Conservation (phyloP, 306 rosid species). For the Fragaria iinumae region DNA sequence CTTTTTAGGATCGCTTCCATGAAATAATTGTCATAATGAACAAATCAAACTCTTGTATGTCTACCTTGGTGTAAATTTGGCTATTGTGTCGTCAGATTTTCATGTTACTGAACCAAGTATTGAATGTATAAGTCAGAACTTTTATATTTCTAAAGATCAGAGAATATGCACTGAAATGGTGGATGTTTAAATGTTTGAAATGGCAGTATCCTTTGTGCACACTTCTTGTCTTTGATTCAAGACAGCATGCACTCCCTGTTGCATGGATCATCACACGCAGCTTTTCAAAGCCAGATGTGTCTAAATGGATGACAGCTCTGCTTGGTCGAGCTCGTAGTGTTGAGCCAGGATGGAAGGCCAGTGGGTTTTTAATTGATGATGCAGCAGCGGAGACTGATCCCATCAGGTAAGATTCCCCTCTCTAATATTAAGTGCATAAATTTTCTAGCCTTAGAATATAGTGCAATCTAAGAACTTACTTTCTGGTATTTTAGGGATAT, state of each 20-base stretch:
- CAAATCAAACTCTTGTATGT: not conserved
- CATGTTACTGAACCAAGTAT: not conserved
- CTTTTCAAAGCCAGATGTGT: constrained; percentile 74
- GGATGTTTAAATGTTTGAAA: constrained; percentile 29
- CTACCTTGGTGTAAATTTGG: not conserved
- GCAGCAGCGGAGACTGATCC: constrained; percentile 86
- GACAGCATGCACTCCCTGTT: constrained; percentile 93
- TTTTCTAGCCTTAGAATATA: not conserved
- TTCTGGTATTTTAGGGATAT: constrained; percentile 59
- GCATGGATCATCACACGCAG: constrained; percentile 97
- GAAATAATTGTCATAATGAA: not conserved
- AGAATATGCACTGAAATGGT: not conserved
- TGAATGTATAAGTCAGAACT: not conserved
- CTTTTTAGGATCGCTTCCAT: not conserved
- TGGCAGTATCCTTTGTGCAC: constrained; percentile 95
- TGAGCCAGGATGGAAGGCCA: constrained; percentile 82
- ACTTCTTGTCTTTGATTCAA: constrained; percentile 85
- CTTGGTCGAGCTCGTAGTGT: constrained; percentile 60
- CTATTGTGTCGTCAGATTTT: not conserved
- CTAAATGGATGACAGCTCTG: constrained; percentile 84
- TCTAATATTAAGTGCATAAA: too few species aligned
- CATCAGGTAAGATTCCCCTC: constrained; percentile 59
- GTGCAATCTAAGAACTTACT: constrained; percentile 26
- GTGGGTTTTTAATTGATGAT: constrained; percentile 84
- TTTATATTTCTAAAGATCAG: not conserved